Conservation (phyloP, 805 yeast species). For the Komagataella kurtzmanii region DNA sequence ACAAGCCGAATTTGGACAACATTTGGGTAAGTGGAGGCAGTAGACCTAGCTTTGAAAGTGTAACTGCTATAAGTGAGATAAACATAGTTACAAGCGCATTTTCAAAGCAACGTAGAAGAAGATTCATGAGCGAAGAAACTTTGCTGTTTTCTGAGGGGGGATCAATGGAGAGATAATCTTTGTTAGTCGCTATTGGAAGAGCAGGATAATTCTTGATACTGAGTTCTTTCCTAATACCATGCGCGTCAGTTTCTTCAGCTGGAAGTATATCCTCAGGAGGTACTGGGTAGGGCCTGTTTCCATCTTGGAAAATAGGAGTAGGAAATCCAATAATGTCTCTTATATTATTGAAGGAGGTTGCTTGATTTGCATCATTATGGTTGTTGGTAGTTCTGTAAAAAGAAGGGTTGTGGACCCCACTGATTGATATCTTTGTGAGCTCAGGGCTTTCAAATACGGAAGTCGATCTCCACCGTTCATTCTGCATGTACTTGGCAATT, state of each 20-base stretch:
- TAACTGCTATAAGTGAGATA: constrained; percentile 20
- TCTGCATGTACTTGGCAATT: constrained; percentile 42
- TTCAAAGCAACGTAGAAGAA: constrained; percentile 26
- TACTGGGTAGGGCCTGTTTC: neutral
- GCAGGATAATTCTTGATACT: neutral
- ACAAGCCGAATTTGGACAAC: constrained; percentile 16
- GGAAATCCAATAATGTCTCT: constrained; percentile 5
- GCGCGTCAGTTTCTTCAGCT: neutral
- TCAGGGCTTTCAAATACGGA: constrained; percentile 22
- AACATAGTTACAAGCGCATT: constrained; percentile 32
- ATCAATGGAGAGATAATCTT: constrained; percentile 5
- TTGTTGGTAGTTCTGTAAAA: neutral
- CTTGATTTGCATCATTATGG: constrained; percentile 1
- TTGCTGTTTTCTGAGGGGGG: constrained; percentile 5
- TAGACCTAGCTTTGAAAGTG: constrained; percentile 22
- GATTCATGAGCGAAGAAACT: neutral
- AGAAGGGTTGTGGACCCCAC: constrained; percentile 34
- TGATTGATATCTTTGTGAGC: constrained; percentile 25
- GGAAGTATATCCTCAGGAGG: neutral
- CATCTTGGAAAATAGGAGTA: neutral
- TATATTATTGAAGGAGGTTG: neutral
- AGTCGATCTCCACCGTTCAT: constrained; percentile 28
- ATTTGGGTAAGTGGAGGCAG: constrained; percentile 20
- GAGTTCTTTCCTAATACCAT: neutral
- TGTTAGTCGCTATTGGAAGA: neutral